phyloP scores from a whole-genome alignment of 129 eudicot genomes.

The Logfia minima region DNA sequence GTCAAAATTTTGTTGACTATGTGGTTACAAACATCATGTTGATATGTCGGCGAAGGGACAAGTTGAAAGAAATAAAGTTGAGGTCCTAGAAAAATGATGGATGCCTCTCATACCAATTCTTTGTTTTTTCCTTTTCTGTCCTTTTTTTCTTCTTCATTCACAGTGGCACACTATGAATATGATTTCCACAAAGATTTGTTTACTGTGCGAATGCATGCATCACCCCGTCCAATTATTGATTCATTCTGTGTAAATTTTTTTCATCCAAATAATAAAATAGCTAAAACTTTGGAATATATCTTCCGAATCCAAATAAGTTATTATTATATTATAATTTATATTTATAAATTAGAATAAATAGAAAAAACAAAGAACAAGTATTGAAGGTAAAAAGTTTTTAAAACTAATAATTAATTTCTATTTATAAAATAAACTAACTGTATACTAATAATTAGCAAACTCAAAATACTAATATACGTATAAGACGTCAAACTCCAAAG shows the following conservation, averaged over 20 bases:
- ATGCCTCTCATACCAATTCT: constrained; percentile 22
- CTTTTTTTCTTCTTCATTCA: constrained; percentile 5
- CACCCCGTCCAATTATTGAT: constrained; percentile 36
- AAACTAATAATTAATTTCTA: too few species aligned
- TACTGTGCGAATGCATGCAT: constrained; percentile 39
- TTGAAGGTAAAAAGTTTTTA: too few species aligned
- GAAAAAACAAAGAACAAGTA: too few species aligned
- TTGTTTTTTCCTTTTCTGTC: constrained; percentile 29
- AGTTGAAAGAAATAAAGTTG: constrained; percentile 34
- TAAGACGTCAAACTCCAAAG: too few species aligned
- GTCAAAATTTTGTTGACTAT: constrained; percentile 17
- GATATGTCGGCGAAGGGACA: constrained; percentile 34
- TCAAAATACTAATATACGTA: too few species aligned
- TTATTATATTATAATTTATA: too few species aligned
- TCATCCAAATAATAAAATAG: too few species aligned
- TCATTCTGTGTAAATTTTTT: neutral
- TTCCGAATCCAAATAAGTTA: too few species aligned
- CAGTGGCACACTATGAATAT: constrained; percentile 19
- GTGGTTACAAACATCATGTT: constrained; percentile 22
- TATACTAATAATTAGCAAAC: too few species aligned
- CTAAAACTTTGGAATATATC: too few species aligned
- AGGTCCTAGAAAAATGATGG: constrained; percentile 17
- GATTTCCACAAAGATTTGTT: constrained; percentile 37
- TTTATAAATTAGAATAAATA: too few species aligned
- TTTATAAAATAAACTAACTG: too few species aligned